Percentiles rank a stretch among this genome's conserved stretches.
Evolutionary conservation across 2,329 filamentous ascomycete species (phyloP).

Genomic region (Cladosporium colombiae): DNA sequence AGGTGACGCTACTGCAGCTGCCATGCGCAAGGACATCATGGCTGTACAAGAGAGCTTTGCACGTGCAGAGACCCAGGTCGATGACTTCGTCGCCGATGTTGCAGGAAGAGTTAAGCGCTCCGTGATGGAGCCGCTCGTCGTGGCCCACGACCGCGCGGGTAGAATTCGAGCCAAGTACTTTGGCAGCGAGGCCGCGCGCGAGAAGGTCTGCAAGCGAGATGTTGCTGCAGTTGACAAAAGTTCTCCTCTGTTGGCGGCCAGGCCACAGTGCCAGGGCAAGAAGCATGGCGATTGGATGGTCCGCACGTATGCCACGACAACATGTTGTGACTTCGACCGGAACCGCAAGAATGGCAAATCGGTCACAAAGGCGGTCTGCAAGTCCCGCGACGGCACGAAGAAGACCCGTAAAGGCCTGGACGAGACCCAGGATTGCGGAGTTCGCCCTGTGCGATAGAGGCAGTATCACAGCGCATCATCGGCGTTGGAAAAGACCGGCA

Average conservation of each 20-base stretch:
- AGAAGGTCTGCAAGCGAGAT: constrained; percentile 18
- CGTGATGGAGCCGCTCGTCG: constrained; percentile 6
- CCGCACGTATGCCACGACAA: background rate
- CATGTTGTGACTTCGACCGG: background rate
- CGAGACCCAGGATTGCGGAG: background rate
- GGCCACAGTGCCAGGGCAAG: background rate
- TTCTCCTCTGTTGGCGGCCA: background rate
- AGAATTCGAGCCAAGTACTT: constrained; percentile 20
- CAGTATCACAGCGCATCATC: background rate
- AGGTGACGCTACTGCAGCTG: constrained; percentile 5
- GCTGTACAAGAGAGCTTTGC: constrained; percentile 11
- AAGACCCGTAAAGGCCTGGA: constrained; percentile 20
- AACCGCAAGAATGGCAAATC: background rate
- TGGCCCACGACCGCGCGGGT: constrained; percentile 11
- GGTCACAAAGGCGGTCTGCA: constrained; percentile 24
- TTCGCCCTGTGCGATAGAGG: background rate
- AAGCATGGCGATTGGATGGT: background rate
- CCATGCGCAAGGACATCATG: constrained; percentile 12
- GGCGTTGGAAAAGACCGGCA: background rate
- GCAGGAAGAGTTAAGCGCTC: constrained; percentile 16
- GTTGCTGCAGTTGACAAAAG: background rate
- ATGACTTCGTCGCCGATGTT: constrained; percentile 14
- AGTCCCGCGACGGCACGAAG: constrained; percentile 32
- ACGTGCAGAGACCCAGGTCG: constrained; percentile 17
- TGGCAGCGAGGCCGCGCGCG: constrained; percentile 7